Conservation (phyloP, 1,284 basidiomycete genomes). For the Takashimella koratensis region DNA sequence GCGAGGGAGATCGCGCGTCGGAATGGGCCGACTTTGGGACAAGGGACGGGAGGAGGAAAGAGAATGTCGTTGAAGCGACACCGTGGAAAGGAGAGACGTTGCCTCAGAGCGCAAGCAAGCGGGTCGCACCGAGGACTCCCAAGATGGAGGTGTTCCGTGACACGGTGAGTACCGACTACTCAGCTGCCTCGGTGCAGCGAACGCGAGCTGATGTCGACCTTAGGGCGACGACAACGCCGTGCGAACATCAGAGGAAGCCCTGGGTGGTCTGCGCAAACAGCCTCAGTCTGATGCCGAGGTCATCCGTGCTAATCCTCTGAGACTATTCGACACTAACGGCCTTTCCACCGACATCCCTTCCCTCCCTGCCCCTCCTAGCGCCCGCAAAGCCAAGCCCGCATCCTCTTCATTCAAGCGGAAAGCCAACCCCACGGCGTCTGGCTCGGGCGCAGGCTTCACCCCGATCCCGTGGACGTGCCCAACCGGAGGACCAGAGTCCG, state of each 20-base stretch:
- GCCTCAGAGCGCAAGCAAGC: conserved; percentile 36
- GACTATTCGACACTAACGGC: conserved; percentile 48
- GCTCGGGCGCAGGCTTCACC: conserved; percentile 11
- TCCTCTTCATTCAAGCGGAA: conserved; percentile 5
- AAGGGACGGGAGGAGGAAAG: conserved; percentile 51
- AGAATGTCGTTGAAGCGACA: conserved; percentile 52
- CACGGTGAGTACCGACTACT: conserved; percentile 33
- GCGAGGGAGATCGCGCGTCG: conserved; percentile 21
- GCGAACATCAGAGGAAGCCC: conserved; percentile 43
- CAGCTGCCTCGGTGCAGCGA: background rate
- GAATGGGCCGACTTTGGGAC: conserved; percentile 54
- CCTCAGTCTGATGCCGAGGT: conserved; percentile 50
- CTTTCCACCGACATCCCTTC: conserved; percentile 24
- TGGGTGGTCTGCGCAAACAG: conserved; percentile 31
- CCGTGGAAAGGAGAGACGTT: conserved; percentile 54
- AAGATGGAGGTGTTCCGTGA: conserved; percentile 56
- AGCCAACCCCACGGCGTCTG: conserved; percentile 14
- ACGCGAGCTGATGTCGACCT: conserved; percentile 5
- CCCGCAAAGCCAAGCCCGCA: conserved; percentile 21
- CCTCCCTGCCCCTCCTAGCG: conserved; percentile 30
- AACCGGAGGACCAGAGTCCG: conserved; percentile 38
- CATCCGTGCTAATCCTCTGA: conserved; percentile 58
- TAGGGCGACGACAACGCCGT: conserved; percentile 23
- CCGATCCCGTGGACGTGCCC: conserved; percentile 38
- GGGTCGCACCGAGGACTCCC: conserved; percentile 46